Evolutionary conservation across 352 stramenopile genomes (phyloP), one percentile per base, ranked within the genome.

Genomic region (Pythium periplocum): DNA sequence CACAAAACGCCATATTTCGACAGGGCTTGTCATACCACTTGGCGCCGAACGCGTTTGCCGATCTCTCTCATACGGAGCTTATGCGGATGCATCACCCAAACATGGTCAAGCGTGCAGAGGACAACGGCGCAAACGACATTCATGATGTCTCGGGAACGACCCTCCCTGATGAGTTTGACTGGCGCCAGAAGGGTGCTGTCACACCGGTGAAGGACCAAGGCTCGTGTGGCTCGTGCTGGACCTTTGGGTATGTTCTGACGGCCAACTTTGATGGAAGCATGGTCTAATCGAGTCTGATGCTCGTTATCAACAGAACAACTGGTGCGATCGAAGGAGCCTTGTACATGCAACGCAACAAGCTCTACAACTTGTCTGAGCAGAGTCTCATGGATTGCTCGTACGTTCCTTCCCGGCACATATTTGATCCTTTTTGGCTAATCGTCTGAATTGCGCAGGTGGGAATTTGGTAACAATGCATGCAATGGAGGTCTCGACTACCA

Each of bases 191-290:
- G 45, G 85, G 85, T 30, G 87, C 86, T 1, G 87, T 97, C 36
- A 96, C 84, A 3, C 80, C 82, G 2, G 86, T 97, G 50, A 97
- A 97, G 47, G 86, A 97, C 59, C 90, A 97, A 69, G 89, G 87
- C 37, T 78, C 78, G 46, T 97, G 90, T 41, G 90, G 90, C 12
- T 96, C 86, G 36, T 97, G 90, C 78, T 97, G 90, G 90, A 94
- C 86, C 9, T 97, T 96, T 63, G 78, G 78, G 79, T 88, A 61
- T 39, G 55, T 62, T 33, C 42, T 11, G 17, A 26, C 17, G 17
- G 17, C 0, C 17, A 26, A 26, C 17, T 26, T 26, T 26, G 17
- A 26, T 26, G 17, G 17, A 26, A 26, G 17, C 17, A 26, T 26
- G 17, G 17, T 26, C 17, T 26, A 26, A 26, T 26, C 17, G 17